A percentile compares a stretch with the other conserved stretches of the same genome.
Conservation (phyloP, 73 alveolate species). For the Tetrahymena elliotti region DNA sequence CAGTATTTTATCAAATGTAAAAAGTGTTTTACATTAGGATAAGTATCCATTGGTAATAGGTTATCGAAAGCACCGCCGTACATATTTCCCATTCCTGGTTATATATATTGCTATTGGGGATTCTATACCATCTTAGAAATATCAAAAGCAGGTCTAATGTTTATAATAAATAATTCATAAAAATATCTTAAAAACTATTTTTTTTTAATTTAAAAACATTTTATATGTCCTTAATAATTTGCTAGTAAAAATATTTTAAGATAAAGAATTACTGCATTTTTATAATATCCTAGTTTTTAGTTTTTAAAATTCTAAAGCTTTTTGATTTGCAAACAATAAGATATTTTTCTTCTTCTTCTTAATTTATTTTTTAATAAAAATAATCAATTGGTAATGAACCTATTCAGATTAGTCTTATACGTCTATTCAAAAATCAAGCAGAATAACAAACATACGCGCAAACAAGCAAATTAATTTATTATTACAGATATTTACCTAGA, state of each 20-base stretch:
- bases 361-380: neutral
- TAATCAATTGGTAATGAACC: neutral
- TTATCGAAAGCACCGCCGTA: neutral
- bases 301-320: neutral
- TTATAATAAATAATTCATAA: neutral
- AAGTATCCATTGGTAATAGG: neutral
- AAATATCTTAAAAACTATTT: neutral
- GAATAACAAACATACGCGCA: neutral
- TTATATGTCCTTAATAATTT: neutral
- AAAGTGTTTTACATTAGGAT: neutral
- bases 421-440: neutral
- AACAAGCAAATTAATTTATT: neutral
- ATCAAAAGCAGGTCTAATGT: neutral
- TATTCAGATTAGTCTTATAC: neutral
- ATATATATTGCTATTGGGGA: neutral
- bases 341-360: neutral
- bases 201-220: no score
- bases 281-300: neutral
- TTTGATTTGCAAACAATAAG: neutral
- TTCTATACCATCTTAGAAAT: neutral
- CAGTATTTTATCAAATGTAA: no score
- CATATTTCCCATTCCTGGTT: neutral
- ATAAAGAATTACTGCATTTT: neutral
- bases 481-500: neutral
- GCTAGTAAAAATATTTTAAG: neutral